Base-by-base conservation (phyloP, 192 early-diverging fungal species). In the Linnemannia zychae region DNA sequence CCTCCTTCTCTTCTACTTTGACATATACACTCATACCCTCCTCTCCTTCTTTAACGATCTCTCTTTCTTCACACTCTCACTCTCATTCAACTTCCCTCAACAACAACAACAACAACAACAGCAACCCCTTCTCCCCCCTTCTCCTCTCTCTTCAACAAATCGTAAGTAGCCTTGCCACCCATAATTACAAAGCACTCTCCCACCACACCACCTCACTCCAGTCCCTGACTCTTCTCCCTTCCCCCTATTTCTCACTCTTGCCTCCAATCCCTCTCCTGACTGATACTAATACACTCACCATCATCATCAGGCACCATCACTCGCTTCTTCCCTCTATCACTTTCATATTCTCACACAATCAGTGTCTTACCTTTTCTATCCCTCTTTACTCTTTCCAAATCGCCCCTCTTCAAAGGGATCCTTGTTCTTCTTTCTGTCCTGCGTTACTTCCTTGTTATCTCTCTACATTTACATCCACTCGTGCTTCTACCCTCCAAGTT, bases 221-320 rank as follows among this genome's bases (percentile, higher is more conserved):
- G 67, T 69, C 72, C 24, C 40, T 38, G 15, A 57, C 50, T 22
- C 16, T 37, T 3, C 36, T 24, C 20, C 11, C 24, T 2, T 47
- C 28, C 24, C 71, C 74, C 74, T 9, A 11, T 40, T 40, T 22
- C 40, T 20, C 38, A 24, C 37, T 36, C 46, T 7, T 37, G n/a
- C n/a, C n/a, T n/a, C n/a, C n/a, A n/a, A n/a, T 76, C 33, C 18
- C 38, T 60, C 40, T 22, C 66, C 31, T 74, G 36, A 76, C 47
- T 34, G 18, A 67, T 18, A 74, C 33, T 12, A 9, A 68, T 16
- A 47, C 28, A 66, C 7, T 15, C 28, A 48, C 46, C 34, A 33
- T 75, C 52, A 33, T 38, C 7, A 63, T 63, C 57, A 31, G 28
- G 24, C 57, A 63, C 57, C 24, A n/a, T n/a, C 28, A 28, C 53